Percentiles rank a stretch among this genome's conserved stretches.
phyloP scores from a whole-genome alignment of 768 basidiomycete species.

The Termitomyces sp. region DNA sequence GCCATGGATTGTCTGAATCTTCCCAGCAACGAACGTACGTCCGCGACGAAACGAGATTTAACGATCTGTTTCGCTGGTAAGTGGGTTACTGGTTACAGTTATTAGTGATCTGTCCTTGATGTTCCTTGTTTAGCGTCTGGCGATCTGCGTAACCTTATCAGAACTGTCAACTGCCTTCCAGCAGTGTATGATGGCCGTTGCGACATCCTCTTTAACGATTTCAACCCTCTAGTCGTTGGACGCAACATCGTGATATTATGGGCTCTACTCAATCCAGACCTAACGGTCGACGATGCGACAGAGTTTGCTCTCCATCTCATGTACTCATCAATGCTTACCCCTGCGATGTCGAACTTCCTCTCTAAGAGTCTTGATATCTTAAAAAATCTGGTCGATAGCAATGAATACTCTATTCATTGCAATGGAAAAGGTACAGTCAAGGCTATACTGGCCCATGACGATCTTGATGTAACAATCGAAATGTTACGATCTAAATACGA shows the following conservation, averaged over 20 bases:
- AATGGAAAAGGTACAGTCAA: constrained; percentile 19
- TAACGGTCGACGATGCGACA: constrained; percentile 21
- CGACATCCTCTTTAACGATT: constrained; percentile 19
- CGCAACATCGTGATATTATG: constrained; percentile 20
- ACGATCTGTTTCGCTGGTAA: constrained; percentile 23
- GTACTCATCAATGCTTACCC: constrained; percentile 26
- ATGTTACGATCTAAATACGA: constrained; percentile 21
- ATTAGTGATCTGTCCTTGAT: neutral
- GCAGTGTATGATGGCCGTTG: constrained; percentile 16
- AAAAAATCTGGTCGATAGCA: constrained; percentile 9
- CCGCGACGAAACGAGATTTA: constrained; percentile 9
- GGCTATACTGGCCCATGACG: constrained; percentile 8
- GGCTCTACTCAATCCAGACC: constrained; percentile 19
- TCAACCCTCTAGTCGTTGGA: constrained; percentile 15
- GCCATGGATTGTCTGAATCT: constrained; percentile 22
- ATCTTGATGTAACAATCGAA: constrained; percentile 14
- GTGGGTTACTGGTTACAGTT: neutral
- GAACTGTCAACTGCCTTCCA: constrained; percentile 22
- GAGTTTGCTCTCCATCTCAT: constrained; percentile 26
- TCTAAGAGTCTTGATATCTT: constrained; percentile 17
- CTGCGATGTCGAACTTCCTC: constrained; percentile 19
- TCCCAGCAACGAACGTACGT: constrained; percentile 15
- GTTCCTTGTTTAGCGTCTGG: constrained; percentile 15
- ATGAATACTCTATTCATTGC: constrained; percentile 12
- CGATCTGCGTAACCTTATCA: constrained; percentile 25